Evolutionary conservation across 768 basidiomycete species (phyloP).

Genomic region (Pulveroboletus sp.): DNA sequence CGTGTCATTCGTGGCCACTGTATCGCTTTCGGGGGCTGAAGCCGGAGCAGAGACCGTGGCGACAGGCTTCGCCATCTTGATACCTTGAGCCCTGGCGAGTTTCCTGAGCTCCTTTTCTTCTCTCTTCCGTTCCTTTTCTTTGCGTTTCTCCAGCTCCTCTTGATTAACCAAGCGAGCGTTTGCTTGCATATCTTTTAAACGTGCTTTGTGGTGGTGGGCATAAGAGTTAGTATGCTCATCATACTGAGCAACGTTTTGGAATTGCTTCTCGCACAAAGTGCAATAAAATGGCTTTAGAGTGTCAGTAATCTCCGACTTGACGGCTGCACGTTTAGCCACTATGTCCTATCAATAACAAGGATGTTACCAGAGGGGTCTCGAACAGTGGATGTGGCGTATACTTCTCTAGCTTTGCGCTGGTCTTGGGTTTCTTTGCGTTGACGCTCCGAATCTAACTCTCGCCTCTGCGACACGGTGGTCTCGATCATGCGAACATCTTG

Average conservation of each 20-base stretch:
- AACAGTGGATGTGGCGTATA: conserved; percentile 19
- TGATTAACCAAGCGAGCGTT: conserved; percentile 60
- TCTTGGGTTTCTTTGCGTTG: conserved; percentile 77
- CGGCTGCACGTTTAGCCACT: conserved; percentile 60
- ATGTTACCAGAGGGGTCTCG: conserved; percentile 5
- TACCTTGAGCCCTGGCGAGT: conserved; percentile 76
- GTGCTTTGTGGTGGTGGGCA: conserved; percentile 81
- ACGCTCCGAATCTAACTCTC: conserved; percentile 75
- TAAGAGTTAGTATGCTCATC: conserved; percentile 90
- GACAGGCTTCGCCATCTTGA: conserved; percentile 50
- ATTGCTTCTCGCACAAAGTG: conserved; percentile 80
- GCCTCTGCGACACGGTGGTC: conserved; percentile 76
- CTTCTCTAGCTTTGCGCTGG: conserved; percentile 70
- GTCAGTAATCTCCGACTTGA: conserved; percentile 62
- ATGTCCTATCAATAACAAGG: conserved; percentile 39
- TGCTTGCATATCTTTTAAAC: conserved; percentile 78
- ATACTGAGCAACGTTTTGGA: conserved; percentile 79
- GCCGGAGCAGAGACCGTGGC: conserved; percentile 15
- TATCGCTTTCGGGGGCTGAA: conserved; percentile 15
- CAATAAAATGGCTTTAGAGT: conserved; percentile 78
- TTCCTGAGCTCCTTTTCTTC: conserved; percentile 84
- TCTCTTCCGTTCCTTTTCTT: conserved; percentile 80
- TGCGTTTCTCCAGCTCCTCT: conserved; percentile 67
- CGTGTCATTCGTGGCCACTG: conserved; percentile 11
- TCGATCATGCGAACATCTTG: conserved; percentile 84